Evolutionary conservation across 2,329 filamentous ascomycete species (phyloP), one percentile per base, ranked within the genome.

Genomic region (Albifimbria verrucaria): DNA sequence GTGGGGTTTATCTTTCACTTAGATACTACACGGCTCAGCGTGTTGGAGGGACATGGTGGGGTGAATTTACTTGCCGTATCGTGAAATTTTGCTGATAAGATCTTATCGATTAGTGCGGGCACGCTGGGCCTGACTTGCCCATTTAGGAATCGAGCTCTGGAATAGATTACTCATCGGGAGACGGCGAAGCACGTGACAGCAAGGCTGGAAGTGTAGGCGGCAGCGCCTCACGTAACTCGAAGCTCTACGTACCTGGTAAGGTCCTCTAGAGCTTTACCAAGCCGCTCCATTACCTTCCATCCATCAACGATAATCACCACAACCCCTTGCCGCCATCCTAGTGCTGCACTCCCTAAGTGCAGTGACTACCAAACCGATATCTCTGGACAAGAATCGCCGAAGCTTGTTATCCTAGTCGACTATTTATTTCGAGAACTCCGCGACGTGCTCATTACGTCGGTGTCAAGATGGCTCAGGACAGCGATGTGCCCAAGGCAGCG

Each of bases 381-480:
- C 32, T 26, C 20, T 23, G 42, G 42, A 44, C 42, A 44, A 43
- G 15, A 50, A 7, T 17, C 15, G 6, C 21, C 52, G 50, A 52
- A 43, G 36, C 51, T 59, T 54, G 22, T 21, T 23, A 45, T 28
- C 32, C 44, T 42, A 54, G 53, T 51, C 57, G 58, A 56, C 41
- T 20, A 54, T 43, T 55, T 55, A 39, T 54, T 42, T 57, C 53
- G 53, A 66, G 60, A 61, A 66, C 58, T 55, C 53, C 52, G 43
- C 18, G 42, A 62, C 58, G 59, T 59, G 63, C 62, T 62, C 57
- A 58, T 60, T 58, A 53, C 55, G 50, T 64, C 65, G 62, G 67
- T 68, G 64, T 70, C 72, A 80, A 74, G 76, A 96, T 97, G 94
- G 92, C 92, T 77, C 90, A 96, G 81, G 91, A 95, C 76, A 90